Evolutionary conservation across 306 rosid genomes (phyloP), one percentile per base, ranked within the genome.

Genomic region (Hippophae rhamnoides): DNA sequence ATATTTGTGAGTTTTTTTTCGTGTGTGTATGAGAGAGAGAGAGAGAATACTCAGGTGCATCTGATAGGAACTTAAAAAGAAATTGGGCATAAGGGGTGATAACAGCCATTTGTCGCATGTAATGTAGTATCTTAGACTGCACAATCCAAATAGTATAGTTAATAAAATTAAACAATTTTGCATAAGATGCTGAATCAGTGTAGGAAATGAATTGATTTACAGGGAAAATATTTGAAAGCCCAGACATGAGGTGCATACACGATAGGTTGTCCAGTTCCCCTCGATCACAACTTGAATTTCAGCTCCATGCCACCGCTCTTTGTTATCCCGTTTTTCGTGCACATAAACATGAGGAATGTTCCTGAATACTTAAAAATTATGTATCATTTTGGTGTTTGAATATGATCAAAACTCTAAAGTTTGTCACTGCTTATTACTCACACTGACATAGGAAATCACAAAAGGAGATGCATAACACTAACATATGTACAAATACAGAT

Each of bases 191-290:
- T 31, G 57, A 41, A 59, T 43, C 27, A 45, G 65, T 45, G 10
- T 51, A 31, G 7, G 49, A 47, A 76, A 42, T 58, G 62, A 27
- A 43, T 6, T 23, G 50, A 45, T 68, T 54, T 46, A 66, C 56
- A 10, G 50, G 51, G 40, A 18, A 42, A 69, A 50, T 46, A 52
- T 71, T 56, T 52, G 52, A 50, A 54, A 51, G 60, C 61, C 48
- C 43, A 57, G 52, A 57, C 41, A 61, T 42, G 45, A 54, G 10
- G 51, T 52, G 61, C 71, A 62, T 83, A 90, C 98, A 47, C 98
- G 95, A 73, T 90, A 90, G 31, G 96, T 90, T 64, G 98, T 83
- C 98, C 98, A 90, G 51, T 90, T 90, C 52, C 98, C 98, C 75
- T 87, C 98, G 65, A 90, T 90, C 56, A 90, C 98, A 69, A 90